Percentiles rank a stretch among this genome's conserved stretches.
These are phyloP conservation scores for Didymellaceae sp. DNA, from an alignment of 2,329 filamentous ascomycete genomes.

Conservation along the genomic window DNA sequence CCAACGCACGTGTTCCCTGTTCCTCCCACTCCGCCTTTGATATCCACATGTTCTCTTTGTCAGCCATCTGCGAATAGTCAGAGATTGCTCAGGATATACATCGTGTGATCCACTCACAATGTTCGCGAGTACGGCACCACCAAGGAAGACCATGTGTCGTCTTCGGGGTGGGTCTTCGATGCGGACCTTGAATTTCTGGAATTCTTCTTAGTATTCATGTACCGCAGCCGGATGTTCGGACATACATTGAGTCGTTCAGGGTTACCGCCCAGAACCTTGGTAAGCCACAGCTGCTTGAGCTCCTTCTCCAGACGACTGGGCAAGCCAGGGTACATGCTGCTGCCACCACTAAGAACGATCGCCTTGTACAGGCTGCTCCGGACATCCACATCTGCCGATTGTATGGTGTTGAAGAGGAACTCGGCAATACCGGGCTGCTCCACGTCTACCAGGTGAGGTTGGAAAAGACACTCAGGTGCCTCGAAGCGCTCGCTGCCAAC, in stretches of 20 bases:
- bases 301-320: constrained; percentile 97
- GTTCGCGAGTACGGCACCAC: constrained; percentile 94
- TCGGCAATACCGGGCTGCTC: constrained; percentile 97
- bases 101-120: constrained; percentile 63
- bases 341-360: constrained; percentile 93
- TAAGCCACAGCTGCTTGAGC: constrained; percentile 97
- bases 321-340: constrained; percentile 98
- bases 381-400: constrained; percentile 93
- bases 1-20: constrained; percentile 80
- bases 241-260: constrained; percentile 82
- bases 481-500: constrained; percentile 98
- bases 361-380: constrained; percentile 94
- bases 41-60: constrained; percentile 99
- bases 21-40: constrained; percentile 97
- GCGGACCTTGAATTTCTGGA: constrained; percentile 95
- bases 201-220: constrained; percentile 26
- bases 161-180: constrained; percentile 97
- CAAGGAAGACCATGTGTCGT: constrained; percentile 99
- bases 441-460: constrained; percentile 96
- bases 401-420: constrained; percentile 98
- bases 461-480: constrained; percentile 97
- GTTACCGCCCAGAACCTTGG: constrained; percentile 85
- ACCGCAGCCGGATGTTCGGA: constrained; percentile 16
- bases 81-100: background rate
- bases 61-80: constrained; percentile 73